Evolutionary conservation across 1,139 yeast species (phyloP).

Genomic region (Magnusiomyces paraingens): DNA sequence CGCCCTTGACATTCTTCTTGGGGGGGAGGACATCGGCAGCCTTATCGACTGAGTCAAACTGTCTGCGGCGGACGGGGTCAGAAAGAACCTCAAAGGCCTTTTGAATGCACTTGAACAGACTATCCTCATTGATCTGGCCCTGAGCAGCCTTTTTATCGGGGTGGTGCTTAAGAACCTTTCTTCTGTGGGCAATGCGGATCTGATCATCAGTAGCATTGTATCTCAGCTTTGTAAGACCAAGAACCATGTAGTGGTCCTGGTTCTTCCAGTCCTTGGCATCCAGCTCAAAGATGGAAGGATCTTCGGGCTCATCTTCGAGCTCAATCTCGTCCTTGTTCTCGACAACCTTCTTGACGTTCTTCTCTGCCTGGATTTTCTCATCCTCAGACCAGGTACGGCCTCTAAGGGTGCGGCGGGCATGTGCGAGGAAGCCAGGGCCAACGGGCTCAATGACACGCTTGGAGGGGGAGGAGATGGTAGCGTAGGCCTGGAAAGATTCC

Average conservation of each 20-base stretch:
- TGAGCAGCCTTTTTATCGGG: slow-evolving; percentile 95
- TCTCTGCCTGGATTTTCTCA: slow-evolving; percentile 89
- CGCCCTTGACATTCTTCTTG: slow-evolving; percentile 43
- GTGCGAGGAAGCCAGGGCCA: slow-evolving; percentile 92
- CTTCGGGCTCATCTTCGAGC: slow-evolving; percentile 67
- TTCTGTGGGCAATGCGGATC: slow-evolving; percentile 94
- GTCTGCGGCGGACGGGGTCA: slow-evolving; percentile 81
- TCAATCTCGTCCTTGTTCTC: slow-evolving; percentile 67
- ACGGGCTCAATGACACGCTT: slow-evolving; percentile 94
- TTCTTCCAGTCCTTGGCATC: slow-evolving; percentile 99
- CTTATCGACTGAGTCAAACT: slow-evolving; percentile 92
- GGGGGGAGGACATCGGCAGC: slow-evolving; percentile 84
- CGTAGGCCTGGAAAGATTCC: slow-evolving; percentile 29
- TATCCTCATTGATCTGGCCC: slow-evolving; percentile 87
- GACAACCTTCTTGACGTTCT: slow-evolving; percentile 70
- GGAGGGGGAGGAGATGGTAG: slow-evolving; percentile 51
- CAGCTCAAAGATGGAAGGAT: slow-evolving; percentile 62
- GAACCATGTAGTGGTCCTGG: slow-evolving; percentile 92
- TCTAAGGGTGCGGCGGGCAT: slow-evolving; percentile 90
- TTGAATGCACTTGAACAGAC: slow-evolving; percentile 96
- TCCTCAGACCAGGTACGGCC: slow-evolving; percentile 99
- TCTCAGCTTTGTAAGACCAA: slow-evolving; percentile 89
- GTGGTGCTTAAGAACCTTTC: slow-evolving; percentile 93
- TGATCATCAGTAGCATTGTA: slow-evolving; percentile 89
- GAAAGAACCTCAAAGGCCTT: slow-evolving; percentile 89